Evolutionary conservation across 306 rosid genomes (phyloP).

Genomic region (Fagus crenata): DNA sequence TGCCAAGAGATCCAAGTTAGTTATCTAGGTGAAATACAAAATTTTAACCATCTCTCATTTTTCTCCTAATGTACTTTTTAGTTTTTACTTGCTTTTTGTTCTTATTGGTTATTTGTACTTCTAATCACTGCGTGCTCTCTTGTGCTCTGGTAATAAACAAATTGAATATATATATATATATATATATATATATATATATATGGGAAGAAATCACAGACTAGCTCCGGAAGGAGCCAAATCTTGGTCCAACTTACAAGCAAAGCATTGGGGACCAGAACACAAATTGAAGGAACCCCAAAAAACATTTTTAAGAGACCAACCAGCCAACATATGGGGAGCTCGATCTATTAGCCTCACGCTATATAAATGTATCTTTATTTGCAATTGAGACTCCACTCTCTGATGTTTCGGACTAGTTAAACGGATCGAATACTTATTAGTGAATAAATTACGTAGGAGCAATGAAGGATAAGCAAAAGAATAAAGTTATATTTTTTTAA

Average conservation of each 20-base stretch:
- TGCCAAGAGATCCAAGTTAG: too few species aligned
- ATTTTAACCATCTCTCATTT: not conserved
- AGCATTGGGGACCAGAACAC: too few species aligned
- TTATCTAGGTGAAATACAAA: too few species aligned
- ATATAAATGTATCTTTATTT: conserved; percentile 18
- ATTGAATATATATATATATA: too few species aligned
- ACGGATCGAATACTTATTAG: conserved; percentile 2
- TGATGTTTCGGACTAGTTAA: conserved; percentile 16
- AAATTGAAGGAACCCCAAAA: too few species aligned
- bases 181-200: too few species aligned
- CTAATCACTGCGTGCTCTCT: conserved; percentile 17
- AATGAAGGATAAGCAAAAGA: conserved; percentile 29
- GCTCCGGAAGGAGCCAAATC: too few species aligned
- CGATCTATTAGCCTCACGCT: too few species aligned
- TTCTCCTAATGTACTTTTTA: not conserved
- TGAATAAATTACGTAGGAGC: conserved; percentile 19
- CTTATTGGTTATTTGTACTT: conserved; percentile 22
- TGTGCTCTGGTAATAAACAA: conserved; percentile 4
- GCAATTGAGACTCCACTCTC: conserved; percentile 26
- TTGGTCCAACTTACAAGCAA: too few species aligned
- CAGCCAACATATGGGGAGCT: too few species aligned
- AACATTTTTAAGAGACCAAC: too few species aligned
- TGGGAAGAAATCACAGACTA: too few species aligned
- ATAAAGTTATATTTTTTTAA: conserved; percentile 17
- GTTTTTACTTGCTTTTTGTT: conserved; percentile 20